Base-by-base conservation (phyloP, 2,329 filamentous ascomycete genomes). In the Cladosporium phlei region DNA sequence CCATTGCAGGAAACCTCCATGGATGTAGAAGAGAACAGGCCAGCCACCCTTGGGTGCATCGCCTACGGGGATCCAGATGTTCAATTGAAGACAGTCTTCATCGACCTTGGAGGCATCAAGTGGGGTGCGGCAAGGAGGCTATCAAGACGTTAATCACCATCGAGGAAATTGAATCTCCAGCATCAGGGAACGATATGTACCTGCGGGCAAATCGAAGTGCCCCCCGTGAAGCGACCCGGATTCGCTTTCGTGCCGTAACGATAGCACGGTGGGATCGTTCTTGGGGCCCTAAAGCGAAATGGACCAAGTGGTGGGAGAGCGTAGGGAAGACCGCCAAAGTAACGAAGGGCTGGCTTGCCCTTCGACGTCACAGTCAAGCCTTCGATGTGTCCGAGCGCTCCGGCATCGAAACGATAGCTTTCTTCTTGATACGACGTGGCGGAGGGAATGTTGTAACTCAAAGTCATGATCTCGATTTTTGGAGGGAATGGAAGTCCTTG, bases 11-110 rank as follows among this genome's bases (percentile, higher is more conserved):
- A 78, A 81, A 3, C 78, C 77, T 16, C 62, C 68, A 72, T 76
- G 77, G 37, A 80, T 76, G 59, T 71, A 80, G 54, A 80, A 73
- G 40, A 77, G 67, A 0, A 80, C 76, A 4, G 78, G 78, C 76
- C 77, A 80, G 12, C 77, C 74, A 65, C 45, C 48, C 22, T 55
- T 63, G 25, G 60, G 57, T 5, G 72, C 73, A 14, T 64, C 52
- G 4, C 70, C 75, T 16, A 60, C 54, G 3, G 78, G 77, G 29
- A 78, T 66, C 69, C 75, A 80, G 4, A 81, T 65, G 57, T 79
- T 80, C 40, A 68, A 63, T 52, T 79, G 74, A 50, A 79, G 66
- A 50, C 77, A 80, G 58, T 80, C 75, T 54, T 81, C 77, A 38
- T 69, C 66, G 59, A 67, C 70, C 4, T 60, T 49, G 2, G 54